Percentiles rank a stretch among this genome's conserved stretches.
Conservation (phyloP, 2,329 filamentous ascomycete genomes). For the Hypoxylon sp. region DNA sequence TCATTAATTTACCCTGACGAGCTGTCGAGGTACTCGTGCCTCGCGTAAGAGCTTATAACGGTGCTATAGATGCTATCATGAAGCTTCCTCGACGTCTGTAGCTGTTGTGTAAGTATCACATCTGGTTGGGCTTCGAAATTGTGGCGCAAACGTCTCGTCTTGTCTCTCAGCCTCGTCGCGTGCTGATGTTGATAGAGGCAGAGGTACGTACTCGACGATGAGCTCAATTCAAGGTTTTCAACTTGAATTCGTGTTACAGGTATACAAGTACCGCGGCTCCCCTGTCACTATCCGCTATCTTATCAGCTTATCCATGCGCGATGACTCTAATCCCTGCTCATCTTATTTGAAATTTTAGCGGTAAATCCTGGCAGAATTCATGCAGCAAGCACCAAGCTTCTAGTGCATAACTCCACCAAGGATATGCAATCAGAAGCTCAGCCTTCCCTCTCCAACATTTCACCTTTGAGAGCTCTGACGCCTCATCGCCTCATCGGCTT, state of each 20-base stretch:
- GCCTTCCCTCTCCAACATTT: conserved; percentile 3
- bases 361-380: conserved; percentile 9
- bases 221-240: conserved; percentile 5
- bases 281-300: conserved; percentile 6
- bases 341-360: conserved; percentile 7
- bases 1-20: conserved; percentile 26
- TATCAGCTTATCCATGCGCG: conserved; percentile 20
- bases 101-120: not conserved
- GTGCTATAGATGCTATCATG: conserved; percentile 19
- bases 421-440: conserved; percentile 1
- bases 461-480: not conserved
- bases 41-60: conserved; percentile 18
- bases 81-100: conserved; percentile 14
- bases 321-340: conserved; percentile 27
- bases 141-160: conserved; percentile 37
- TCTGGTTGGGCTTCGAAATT: conserved; percentile 20
- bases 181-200: conserved; percentile 32
- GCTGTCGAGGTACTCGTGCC: conserved; percentile 37
- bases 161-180: conserved; percentile 46
- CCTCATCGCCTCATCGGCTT: not conserved
- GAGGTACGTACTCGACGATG: conserved; percentile 4
- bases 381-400: not conserved
- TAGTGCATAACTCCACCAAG: not conserved
- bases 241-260: conserved; percentile 5
- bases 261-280: not conserved